Evolutionary conservation across 2,329 filamentous ascomycete species (phyloP), one percentile per base, ranked within the genome.

Genomic region (Trichoderma atroviride): DNA sequence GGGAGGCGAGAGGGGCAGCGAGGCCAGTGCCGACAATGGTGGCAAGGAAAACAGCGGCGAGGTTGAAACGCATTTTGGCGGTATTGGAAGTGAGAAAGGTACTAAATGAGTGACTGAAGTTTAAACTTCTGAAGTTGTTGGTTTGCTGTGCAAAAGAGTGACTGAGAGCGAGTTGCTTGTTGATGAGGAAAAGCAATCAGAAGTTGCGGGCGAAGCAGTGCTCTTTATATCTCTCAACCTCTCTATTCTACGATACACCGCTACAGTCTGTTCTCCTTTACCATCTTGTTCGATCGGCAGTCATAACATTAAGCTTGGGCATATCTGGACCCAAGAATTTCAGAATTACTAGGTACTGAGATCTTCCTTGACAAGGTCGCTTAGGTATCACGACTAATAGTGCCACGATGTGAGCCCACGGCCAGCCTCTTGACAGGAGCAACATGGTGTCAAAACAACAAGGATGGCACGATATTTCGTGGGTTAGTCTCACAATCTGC

Each of bases 21-120:
- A 71, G 13, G 50, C 53, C 68, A 60, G 67, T 63, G 70, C 70
- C 62, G 35, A 52, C 67, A 43, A 71, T 29, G n/a, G 56, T 57
- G 58, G 65, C 59, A 31, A 69, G 24, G 53, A 69, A 31, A 40
- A 70, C 53, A 53, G 68, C 29, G 52, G 56, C 50, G 50, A 69
- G 29, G n/a, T 22, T 16, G 70, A 71, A 71, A 66, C 70, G 70
- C 70, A 71, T 71, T 61, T 71, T 71, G 68, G 62, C 43, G 47
- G 62, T 58, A 40, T 64, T 64, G 47, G 37, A 64, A 37, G 60
- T 56, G 16, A 52, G 37, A 57, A 55, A 47, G 31, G 65, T 40
- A 56, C 50, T 65, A 69, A 64, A 64, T 16, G 65, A 68, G 65
- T 68, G 66, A 63, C 50, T 56, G 65, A 60, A 68, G 55, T 31